phyloP scores from a whole-genome alignment of 306 rosid species.

The Vigna trinervia region DNA sequence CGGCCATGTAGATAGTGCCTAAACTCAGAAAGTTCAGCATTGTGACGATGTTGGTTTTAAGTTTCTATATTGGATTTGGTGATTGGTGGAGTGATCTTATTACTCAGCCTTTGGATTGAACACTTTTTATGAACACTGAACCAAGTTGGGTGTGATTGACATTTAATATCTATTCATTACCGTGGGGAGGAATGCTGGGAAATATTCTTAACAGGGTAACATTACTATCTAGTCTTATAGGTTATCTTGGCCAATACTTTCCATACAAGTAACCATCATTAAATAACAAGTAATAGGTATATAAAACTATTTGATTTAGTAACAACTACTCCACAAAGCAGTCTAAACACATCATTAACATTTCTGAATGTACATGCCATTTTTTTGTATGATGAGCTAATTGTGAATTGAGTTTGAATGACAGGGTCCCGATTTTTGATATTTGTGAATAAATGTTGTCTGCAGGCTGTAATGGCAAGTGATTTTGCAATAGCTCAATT shows the following conservation, averaged over 20 bases:
- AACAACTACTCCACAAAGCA: background rate
- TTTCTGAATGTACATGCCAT: background rate
- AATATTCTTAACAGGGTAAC: background rate
- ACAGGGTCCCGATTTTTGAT: conserved; percentile 28
- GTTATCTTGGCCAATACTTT: too few relatives aligned
- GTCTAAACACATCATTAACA: background rate
- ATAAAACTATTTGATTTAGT: background rate
- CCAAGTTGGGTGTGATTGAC: background rate
- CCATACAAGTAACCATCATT: background rate
- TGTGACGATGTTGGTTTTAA: background rate
- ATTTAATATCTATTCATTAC: background rate
- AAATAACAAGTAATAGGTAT: background rate
- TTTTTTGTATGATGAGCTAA: background rate
- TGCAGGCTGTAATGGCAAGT: conserved; percentile 96
- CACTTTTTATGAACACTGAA: background rate
- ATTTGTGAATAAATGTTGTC: conserved; percentile 6
- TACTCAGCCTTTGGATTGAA: background rate
- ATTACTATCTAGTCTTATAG: background rate
- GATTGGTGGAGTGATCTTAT: background rate
- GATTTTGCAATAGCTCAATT: conserved; percentile 86
- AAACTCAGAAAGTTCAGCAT: background rate
- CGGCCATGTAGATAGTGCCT: background rate
- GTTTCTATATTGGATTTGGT: background rate
- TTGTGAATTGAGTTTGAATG: conserved; percentile 14
- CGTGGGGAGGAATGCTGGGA: background rate